Evolutionary conservation across 2,329 filamentous ascomycete species (phyloP).

Genomic region (Alternaria triticimaculans): DNA sequence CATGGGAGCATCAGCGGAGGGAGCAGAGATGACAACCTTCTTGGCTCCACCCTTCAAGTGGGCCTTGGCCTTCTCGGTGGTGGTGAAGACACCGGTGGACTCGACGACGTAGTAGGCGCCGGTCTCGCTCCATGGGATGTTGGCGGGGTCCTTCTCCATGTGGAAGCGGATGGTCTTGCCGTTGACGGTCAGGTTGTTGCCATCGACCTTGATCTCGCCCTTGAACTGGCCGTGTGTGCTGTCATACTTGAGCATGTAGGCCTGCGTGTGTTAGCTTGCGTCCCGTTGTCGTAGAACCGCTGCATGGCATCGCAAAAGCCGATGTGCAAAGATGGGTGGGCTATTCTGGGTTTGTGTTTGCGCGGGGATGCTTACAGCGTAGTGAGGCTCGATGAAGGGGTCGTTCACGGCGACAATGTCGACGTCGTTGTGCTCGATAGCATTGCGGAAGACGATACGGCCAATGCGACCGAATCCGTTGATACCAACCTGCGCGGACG

Average conservation of each 20-base stretch:
- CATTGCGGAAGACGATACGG: conserved; percentile 98
- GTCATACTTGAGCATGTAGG: conserved; percentile 99
- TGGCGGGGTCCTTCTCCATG: conserved; percentile 85
- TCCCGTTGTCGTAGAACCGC: neutral
- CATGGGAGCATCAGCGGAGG: conserved; percentile 96
- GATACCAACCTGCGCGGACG: conserved; percentile 77
- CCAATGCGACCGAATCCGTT: conserved; percentile 99
- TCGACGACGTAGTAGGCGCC: conserved; percentile 94
- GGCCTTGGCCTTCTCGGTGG: conserved; percentile 90
- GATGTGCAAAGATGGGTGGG: neutral
- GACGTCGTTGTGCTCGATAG: conserved; percentile 86
- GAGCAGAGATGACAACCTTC: conserved; percentile 87
- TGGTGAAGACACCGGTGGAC: conserved; percentile 99
- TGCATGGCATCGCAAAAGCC: neutral
- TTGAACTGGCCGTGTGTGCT: conserved; percentile 97
- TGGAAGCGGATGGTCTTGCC: conserved; percentile 96
- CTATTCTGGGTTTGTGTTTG: neutral
- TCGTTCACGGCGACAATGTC: conserved; percentile 98
- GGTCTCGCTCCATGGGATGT: conserved; percentile 88
- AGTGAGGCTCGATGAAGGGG: conserved; percentile 97
- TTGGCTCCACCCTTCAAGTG: conserved; percentile 97
- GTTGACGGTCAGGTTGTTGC: conserved; percentile 81
- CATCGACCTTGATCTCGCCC: conserved; percentile 79
- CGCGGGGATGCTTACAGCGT: conserved; percentile 76
- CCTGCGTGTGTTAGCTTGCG: conserved; percentile 61